Evolutionary conservation across 768 basidiomycete species (phyloP), one percentile per base, ranked within the genome.

Genomic region (Cyathus striatus): DNA sequence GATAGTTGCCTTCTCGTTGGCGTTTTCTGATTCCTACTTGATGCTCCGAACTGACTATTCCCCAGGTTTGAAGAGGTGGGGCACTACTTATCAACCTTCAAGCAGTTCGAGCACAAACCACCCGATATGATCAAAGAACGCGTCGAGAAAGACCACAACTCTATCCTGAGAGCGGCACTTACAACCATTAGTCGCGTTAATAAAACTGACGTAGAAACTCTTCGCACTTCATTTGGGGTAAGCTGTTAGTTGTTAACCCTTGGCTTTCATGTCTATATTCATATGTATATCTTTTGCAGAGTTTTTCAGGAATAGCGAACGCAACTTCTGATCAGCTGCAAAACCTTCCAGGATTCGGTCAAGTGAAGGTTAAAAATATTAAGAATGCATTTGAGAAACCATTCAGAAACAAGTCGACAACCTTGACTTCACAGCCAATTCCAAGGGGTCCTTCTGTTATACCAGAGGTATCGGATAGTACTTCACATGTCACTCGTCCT

Each of bases 61-160:
- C 17, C 2, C 45, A 97, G 93, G 16, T 73, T 73, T 26, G 93
- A 98, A 46, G 96, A 98, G 68, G 93, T 86, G 6, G 96, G 87
- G 0, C 83, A 85, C 50, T 98, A 98, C 62, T 76, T 99, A 40
- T 71, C 86, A 6, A 86, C 85, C 2, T 92, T 86, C 72, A 99
- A 98, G 58, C 83, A 89, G 49, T 95, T 86, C 55, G 96, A 98
- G 60, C 85, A 90, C 70, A 93, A 88, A 54, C 79, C 92, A 7
- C 93, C 95, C 6, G 84, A 90, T 57, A 70, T 93, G 56, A 94
- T 99, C 68, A 95, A 93, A 61, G 96, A 98, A 59, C 85, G 91
- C 34, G 72, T 89, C 22, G 92, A 96, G 60, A 90, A 93, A 50
- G 86, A 90, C 53, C 91, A 96, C 55, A 66, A 75, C 49, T 81